phyloP scores from a whole-genome alignment of 345 rosid species.

The Durio zibethinus region DNA sequence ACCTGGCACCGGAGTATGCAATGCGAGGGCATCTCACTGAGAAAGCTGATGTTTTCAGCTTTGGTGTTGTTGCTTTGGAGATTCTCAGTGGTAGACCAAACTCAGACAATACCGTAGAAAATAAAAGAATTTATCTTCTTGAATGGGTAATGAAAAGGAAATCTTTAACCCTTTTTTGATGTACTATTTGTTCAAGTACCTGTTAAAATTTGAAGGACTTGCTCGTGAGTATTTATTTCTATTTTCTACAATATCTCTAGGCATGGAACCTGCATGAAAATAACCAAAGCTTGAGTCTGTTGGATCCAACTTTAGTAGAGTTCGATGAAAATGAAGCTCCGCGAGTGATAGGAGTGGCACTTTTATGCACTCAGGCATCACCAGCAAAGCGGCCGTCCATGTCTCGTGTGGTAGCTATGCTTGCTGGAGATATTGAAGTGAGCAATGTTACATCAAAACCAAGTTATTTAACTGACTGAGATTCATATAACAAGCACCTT shows the following conservation, averaged over 20 bases:
- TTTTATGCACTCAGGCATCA: constrained; percentile 43
- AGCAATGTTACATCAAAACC: constrained; percentile 39
- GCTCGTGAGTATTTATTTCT: background rate
- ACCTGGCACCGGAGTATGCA: constrained; percentile 74
- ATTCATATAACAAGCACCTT: constrained; percentile 22
- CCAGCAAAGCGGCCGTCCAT: constrained; percentile 37
- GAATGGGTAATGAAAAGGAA: constrained; percentile 51
- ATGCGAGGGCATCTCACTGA: constrained; percentile 77
- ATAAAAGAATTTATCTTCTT: constrained; percentile 57
- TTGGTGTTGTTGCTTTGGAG: constrained; percentile 63
- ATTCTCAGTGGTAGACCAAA: constrained; percentile 63
- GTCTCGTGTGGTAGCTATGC: constrained; percentile 48
- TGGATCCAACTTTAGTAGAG: constrained; percentile 34
- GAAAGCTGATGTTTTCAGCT: constrained; percentile 66
- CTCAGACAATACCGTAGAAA: constrained; percentile 41
- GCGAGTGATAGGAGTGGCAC: constrained; percentile 44
- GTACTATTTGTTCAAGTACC: background rate
- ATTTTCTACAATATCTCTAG: constrained; percentile 23
- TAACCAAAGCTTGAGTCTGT: constrained; percentile 30
- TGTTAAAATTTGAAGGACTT: background rate
- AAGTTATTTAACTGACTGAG: constrained; percentile 53
- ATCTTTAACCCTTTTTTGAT: background rate
- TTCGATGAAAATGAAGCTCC: constrained; percentile 39
- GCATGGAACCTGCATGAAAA: constrained; percentile 57
- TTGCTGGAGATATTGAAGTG: constrained; percentile 50